Base-by-base conservation (phyloP, 1,139 yeast species). In the Blastobotrys serpentis region DNA sequence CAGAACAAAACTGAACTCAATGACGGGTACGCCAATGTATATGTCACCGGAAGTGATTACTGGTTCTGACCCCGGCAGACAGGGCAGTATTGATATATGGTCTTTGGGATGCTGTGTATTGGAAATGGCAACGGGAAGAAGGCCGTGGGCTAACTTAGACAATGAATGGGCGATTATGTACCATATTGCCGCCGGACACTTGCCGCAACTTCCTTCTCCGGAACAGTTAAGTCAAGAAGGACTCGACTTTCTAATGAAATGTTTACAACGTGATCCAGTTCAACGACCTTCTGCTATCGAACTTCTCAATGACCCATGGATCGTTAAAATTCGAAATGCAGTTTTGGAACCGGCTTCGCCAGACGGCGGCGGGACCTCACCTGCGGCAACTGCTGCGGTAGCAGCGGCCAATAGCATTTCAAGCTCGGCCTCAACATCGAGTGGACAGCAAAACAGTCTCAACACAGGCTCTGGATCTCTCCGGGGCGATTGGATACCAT, bases 161-260 rank as follows among this genome's bases (percentile, higher is more conserved):
- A 92, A 92, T 62, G 98, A 90, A 65, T 92, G 95, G 95, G 97
- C 98, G 1, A 88, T 92, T 44, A 90, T 92, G 98, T 92, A 90
- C 63, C 97, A 89, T 66, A 92, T 92, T 61, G 98, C 98, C 0
- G 95, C 96, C 1, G 96, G 97, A 1, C 95, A 88, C 62, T 75
- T 82, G 55, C 98, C 98, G 0, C 89, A 80, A 59, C 73, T 92
- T 49, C 98, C 98, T 2, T 68, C 82, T 0, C 68, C 77, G 1
- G 94, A 86, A 51, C 96, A 89, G 65, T 71, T 92, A 48, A 82
- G 94, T 57, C 78, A 75, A 29, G 78, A 74, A 14, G 98, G 98
- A 14, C 77, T 76, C 46, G 74, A 73, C 36, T 90, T 92, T 65
- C 69, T 92, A 56, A 73, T 81, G 21, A 77, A 84, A 56, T 87